phyloP scores from a whole-genome alignment of 495 filamentous ascomycete genomes.

The Annulohypoxylon bovei region DNA sequence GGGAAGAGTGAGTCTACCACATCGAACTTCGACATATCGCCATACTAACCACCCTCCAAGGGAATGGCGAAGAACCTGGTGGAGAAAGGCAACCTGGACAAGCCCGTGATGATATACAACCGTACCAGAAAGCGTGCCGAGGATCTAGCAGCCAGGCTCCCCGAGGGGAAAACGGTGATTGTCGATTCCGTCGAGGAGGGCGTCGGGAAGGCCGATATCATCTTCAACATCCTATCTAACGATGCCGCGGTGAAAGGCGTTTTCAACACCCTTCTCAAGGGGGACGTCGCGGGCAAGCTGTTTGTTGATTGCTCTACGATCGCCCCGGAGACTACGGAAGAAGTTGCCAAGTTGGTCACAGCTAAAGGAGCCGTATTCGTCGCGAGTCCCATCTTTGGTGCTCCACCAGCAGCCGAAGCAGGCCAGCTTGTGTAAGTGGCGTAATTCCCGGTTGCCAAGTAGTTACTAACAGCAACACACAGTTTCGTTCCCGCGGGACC shows the following conservation, averaged over 20 bases:
- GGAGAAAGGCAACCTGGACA: slow-evolving; percentile 74
- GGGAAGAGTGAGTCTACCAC: slow-evolving; percentile 71
- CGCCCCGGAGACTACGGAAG: slow-evolving; percentile 81
- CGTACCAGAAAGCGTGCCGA: slow-evolving; percentile 70
- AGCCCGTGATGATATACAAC: slow-evolving; percentile 82
- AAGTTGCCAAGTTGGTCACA: slow-evolving; percentile 63
- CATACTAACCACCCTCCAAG: slow-evolving; percentile 54
- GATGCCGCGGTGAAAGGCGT: slow-evolving; percentile 73
- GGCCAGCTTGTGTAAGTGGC: slow-evolving; percentile 68
- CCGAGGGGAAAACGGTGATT: slow-evolving; percentile 67
- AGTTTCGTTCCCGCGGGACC: slow-evolving; percentile 81
- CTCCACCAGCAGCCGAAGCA: slow-evolving; percentile 78
- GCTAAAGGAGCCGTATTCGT: slow-evolving; percentile 76
- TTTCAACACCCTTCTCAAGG: slow-evolving; percentile 62
- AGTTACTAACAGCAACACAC: slow-evolving; percentile 11
- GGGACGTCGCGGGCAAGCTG: slow-evolving; percentile 71
- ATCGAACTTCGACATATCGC: not conserved
- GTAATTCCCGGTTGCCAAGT: not conserved
- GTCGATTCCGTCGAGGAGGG: slow-evolving; percentile 70
- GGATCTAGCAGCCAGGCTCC: slow-evolving; percentile 64
- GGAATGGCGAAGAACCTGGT: slow-evolving; percentile 89
- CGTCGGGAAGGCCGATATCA: slow-evolving; percentile 74
- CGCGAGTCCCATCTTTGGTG: slow-evolving; percentile 84
- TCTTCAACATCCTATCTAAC: slow-evolving; percentile 86
- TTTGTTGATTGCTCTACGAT: slow-evolving; percentile 91